Evolutionary conservation across 768 basidiomycete genomes (phyloP).

Genomic region (Trametes coccinea): DNA sequence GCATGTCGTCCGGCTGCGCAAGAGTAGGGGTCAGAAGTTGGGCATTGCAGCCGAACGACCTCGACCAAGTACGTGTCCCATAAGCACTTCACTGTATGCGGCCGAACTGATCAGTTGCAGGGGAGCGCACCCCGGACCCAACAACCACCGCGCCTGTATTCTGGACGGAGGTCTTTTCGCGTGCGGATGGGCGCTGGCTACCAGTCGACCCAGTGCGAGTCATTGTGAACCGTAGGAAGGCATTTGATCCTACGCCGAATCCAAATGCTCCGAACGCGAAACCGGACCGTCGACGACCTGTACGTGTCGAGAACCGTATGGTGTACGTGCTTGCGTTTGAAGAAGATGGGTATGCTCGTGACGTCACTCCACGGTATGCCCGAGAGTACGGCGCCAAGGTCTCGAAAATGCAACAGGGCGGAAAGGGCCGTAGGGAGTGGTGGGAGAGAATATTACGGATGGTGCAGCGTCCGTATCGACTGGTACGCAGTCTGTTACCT

Average conservation of each 20-base stretch:
- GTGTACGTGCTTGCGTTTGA: constrained; percentile 92
- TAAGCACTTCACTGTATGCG: neutral
- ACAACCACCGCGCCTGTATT: constrained; percentile 77
- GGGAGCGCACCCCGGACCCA: constrained; percentile 48
- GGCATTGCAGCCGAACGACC: constrained; percentile 27
- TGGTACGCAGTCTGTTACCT: constrained; percentile 50
- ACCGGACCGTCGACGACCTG: constrained; percentile 19
- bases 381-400: constrained; percentile 78
- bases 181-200: constrained; percentile 88
- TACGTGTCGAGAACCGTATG: constrained; percentile 74
- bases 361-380: constrained; percentile 90
- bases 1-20: constrained; percentile 59
- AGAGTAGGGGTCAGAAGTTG: constrained; percentile 47
- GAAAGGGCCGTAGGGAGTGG: constrained; percentile 76
- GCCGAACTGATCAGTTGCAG: constrained; percentile 1
- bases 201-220: constrained; percentile 87
- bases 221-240: constrained; percentile 75
- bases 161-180: constrained; percentile 97
- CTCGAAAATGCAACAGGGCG: constrained; percentile 73
- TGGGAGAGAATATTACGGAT: constrained; percentile 71
- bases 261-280: constrained; percentile 19
- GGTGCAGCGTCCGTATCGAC: constrained; percentile 73
- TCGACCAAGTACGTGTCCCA: constrained; percentile 12
- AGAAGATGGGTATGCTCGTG: constrained; percentile 90
- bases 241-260: constrained; percentile 69